Evolutionary conservation across 768 basidiomycete species (phyloP).

Genomic region (Trametes cubensis): DNA sequence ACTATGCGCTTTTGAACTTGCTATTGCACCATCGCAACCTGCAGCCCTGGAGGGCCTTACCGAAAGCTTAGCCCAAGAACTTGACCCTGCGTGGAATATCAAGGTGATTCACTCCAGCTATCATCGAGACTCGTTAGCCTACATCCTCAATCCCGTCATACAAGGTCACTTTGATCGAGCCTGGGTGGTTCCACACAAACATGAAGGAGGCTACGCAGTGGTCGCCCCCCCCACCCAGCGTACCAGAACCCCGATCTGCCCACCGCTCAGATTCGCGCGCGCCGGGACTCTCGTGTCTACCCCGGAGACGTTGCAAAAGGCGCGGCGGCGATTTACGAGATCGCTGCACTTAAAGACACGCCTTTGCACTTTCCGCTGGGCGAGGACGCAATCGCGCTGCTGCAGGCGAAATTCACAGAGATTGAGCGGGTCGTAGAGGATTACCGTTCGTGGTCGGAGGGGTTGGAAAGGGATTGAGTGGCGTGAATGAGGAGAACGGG

Average conservation of each 20-base stretch:
- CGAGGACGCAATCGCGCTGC: background rate
- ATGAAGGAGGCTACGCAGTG: background rate
- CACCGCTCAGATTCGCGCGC: background rate
- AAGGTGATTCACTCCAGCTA: slow-evolving; percentile 28
- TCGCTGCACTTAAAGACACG: slow-evolving; percentile 19
- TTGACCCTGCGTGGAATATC: slow-evolving; percentile 42
- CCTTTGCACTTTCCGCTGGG: slow-evolving; percentile 20
- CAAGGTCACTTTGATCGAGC: slow-evolving; percentile 27
- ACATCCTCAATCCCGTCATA: background rate
- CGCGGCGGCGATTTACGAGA: slow-evolving; percentile 23
- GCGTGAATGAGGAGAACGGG: no score
- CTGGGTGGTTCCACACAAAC: slow-evolving; percentile 21
- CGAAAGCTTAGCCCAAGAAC: slow-evolving; percentile 32
- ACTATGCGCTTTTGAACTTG: no score
- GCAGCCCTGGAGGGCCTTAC: slow-evolving; percentile 36
- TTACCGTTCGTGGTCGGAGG: background rate
- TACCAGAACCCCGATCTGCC: slow-evolving; percentile 18
- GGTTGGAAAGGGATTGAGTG: background rate
- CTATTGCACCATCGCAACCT: background rate
- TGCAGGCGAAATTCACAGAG: background rate
- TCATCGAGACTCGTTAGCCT: background rate
- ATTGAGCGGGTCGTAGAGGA: background rate
- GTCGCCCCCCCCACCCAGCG: slow-evolving; percentile 20
- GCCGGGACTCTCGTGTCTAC: background rate
- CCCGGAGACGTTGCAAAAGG: slow-evolving; percentile 28